Evolutionary conservation across 805 yeast species (phyloP), one percentile per base, ranked within the genome.

Genomic region (Ogataea degrootiae): DNA sequence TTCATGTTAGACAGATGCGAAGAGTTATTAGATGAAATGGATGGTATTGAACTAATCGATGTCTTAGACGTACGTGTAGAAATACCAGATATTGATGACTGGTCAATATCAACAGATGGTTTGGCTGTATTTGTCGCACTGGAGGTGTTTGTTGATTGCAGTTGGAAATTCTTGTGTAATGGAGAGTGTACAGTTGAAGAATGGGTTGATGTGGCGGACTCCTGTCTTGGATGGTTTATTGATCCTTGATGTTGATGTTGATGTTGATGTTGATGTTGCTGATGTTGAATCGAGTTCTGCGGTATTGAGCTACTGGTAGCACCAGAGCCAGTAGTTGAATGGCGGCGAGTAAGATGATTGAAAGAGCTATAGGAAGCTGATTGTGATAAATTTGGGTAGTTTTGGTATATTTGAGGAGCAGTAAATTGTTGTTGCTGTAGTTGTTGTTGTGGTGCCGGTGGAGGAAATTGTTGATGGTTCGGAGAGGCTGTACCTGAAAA

Each of bases 381-480:
- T 7, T 23, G 37, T 12, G 37, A 26, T 26, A 26, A 26, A 26
- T 26, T 26, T 26, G 31, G 31, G 31, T 26, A 26, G 12, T 26
- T 34, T 23, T 41, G 44, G 31, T 23, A 37, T n/a, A 41, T 7
- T 31, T 45, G 47, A 16, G 41, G 46, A 34, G 29, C 19, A 21
- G 37, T 37, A 37, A 43, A 43, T 9, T 43, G 41, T 31, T 43
- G 45, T 23, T 42, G 40, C 6, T 14, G 21, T 4, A 16, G 36
- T 16, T 31, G 37, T 37, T 41, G 37, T 21, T 34, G 37, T 21
- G 17, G 43, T 3, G 16, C 4, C 4, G 21, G 43, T 9, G 16
- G 26, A 15, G 15, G 6, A n/a, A 17, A 8, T n/a, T 41, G 43
- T 34, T 41, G 43, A 4, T 33, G 38, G 12, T 34, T 26, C 6